Evolutionary conservation across 2,329 filamentous ascomycete genomes (phyloP).

Genomic region (Dactylellina haptotyla): DNA sequence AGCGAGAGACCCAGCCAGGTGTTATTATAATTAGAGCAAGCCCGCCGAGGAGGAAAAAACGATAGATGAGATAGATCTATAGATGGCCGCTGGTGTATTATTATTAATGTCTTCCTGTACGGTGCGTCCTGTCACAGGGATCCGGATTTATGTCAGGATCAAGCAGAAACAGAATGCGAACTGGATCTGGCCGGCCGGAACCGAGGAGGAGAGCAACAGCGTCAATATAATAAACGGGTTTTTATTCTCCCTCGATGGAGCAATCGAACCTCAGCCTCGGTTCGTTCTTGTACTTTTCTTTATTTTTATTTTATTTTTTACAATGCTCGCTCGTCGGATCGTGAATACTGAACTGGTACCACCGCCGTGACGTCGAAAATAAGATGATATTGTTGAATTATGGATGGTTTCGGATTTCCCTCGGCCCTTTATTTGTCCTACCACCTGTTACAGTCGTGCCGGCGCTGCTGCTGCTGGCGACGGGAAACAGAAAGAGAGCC

Average conservation of each 20-base stretch:
- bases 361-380: slow-evolving; percentile 26
- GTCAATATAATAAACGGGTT: not conserved
- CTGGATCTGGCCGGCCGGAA: not conserved
- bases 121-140: too few relatives aligned
- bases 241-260: not conserved
- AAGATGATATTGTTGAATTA: not conserved
- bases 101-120: too few relatives aligned
- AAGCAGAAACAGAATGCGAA: too few relatives aligned
- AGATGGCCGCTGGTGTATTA: too few relatives aligned
- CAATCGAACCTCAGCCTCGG: slow-evolving; percentile 24
- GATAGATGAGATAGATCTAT: not conserved
- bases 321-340: slow-evolving; percentile 5
- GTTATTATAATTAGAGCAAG: not conserved
- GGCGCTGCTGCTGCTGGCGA: too few relatives aligned
- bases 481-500: too few relatives aligned
- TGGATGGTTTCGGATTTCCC: too few relatives aligned
- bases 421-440: slow-evolving; percentile 38
- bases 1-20: not conserved
- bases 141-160: too few relatives aligned
- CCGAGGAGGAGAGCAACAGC: not conserved
- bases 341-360: slow-evolving; percentile 17
- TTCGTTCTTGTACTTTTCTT: not conserved
- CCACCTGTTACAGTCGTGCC: slow-evolving; percentile 4
- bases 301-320: not conserved
- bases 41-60: not conserved